Conservation (phyloP, 441 rosid species). For the Pelargonium myrrhifolium region DNA sequence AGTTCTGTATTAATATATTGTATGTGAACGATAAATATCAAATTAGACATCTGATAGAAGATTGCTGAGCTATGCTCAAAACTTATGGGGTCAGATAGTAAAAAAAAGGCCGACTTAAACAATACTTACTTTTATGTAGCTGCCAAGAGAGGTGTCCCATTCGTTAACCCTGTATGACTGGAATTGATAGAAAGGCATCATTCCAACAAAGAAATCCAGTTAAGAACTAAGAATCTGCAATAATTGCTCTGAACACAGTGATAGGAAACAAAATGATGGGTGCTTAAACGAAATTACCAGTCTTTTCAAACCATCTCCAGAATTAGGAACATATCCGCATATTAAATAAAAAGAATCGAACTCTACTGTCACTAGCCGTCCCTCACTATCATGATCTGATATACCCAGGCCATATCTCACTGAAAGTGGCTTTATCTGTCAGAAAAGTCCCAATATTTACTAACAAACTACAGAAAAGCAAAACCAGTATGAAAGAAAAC, state of each 20-base stretch:
- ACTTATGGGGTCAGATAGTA: background rate
- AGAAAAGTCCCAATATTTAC: conserved; percentile 18
- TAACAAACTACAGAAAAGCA: background rate
- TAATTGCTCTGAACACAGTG: background rate
- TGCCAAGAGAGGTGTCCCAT: conserved; percentile 82
- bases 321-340: conserved; percentile 73
- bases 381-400: conserved; percentile 77
- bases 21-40: no score
- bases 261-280: background rate
- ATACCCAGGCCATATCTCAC: conserved; percentile 71
- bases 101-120: background rate
- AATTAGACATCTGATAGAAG: no score
- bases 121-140: conserved; percentile 63
- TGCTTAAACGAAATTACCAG: conserved; percentile 43
- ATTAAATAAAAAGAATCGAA: conserved; percentile 76
- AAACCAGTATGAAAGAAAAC: conserved; percentile 8
- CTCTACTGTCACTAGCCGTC: conserved; percentile 78
- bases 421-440: conserved; percentile 84
- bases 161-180: conserved; percentile 66
- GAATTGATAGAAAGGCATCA: conserved; percentile 20
- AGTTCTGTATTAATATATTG: no score
- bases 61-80: no score
- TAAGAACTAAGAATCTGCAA: no score
- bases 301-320: conserved; percentile 93
- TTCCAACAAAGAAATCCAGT: conserved; percentile 1